These are phyloP conservation scores for Ascochyta clinopodiicola DNA, from an alignment of 2,329 filamentous ascomycete species.

Conservation along the genomic window DNA sequence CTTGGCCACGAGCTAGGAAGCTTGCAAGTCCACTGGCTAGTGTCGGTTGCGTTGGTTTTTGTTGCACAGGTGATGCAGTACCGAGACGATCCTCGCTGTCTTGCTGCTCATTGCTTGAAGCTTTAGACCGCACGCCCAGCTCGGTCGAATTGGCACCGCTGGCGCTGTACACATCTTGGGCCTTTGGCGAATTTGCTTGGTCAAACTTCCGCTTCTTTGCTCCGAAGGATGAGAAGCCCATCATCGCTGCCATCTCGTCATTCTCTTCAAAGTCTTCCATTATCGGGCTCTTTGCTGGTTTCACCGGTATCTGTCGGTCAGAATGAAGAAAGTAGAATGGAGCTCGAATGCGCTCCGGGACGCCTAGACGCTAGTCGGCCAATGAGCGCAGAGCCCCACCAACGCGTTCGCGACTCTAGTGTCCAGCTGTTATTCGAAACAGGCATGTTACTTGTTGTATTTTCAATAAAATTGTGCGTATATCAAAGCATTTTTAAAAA, in stretches of 20 bases:
- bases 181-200: slow-evolving; percentile 59
- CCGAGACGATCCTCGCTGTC: neutral
- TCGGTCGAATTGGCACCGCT: slow-evolving; percentile 44
- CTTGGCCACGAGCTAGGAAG: slow-evolving; percentile 41
- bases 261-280: slow-evolving; percentile 50
- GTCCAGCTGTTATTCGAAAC: neutral
- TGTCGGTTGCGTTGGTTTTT: slow-evolving; percentile 2
- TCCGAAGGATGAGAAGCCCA: slow-evolving; percentile 79
- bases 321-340: neutral
- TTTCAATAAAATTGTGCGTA: neutral
- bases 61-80: neutral
- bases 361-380: slow-evolving; percentile 1
- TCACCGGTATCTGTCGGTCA: neutral
- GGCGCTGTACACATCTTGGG: slow-evolving; percentile 27
- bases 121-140: slow-evolving; percentile 48
- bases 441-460: slow-evolving; percentile 1
- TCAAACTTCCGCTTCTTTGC: slow-evolving; percentile 74
- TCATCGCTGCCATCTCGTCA: slow-evolving; percentile 65
- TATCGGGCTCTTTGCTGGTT: neutral
- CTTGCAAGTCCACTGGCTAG: slow-evolving; percentile 36
- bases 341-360: slow-evolving; percentile 2
- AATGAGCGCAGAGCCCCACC: slow-evolving; percentile 4
- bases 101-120: slow-evolving; percentile 6
- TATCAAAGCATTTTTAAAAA: neutral
- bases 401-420: neutral